phyloP scores from a whole-genome alignment of 2,329 filamentous ascomycete genomes.

The Sphaceloma murrayae region DNA sequence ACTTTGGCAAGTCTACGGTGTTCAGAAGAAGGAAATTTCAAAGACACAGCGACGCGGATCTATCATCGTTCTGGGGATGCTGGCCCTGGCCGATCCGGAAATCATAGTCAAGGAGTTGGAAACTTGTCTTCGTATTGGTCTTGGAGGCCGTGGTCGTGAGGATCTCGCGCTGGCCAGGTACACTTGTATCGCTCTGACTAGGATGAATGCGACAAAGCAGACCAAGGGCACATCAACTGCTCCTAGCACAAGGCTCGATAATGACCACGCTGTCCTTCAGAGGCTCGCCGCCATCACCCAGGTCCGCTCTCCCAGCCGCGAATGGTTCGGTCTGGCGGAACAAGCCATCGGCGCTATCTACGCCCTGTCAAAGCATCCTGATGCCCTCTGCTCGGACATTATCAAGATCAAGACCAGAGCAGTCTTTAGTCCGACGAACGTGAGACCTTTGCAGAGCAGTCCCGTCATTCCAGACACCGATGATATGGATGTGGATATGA shows the following conservation, averaged over 20 bases:
- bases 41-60: conserved; percentile 80
- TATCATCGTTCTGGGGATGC: conserved; percentile 95
- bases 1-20: conserved; percentile 94
- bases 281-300: conserved; percentile 78
- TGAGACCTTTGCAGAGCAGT: conserved; percentile 25
- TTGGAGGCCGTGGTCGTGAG: conserved; percentile 67
- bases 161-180: conserved; percentile 89
- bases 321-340: conserved; percentile 89
- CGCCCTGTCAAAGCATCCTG: conserved; percentile 83
- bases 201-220: conserved; percentile 78
- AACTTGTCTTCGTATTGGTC: conserved; percentile 79
- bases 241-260: conserved; percentile 65
- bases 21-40: conserved; percentile 88
- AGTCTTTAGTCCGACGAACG: conserved; percentile 58
- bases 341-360: conserved; percentile 96
- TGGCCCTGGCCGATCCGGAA: conserved; percentile 82
- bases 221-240: conserved; percentile 60
- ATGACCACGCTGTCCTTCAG: conserved; percentile 79
- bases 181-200: conserved; percentile 83
- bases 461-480: conserved; percentile 24
- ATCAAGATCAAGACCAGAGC: conserved; percentile 75
- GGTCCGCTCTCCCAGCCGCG: conserved; percentile 77
- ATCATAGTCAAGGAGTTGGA: conserved; percentile 94
- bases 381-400: conserved; percentile 84
- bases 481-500: conserved; percentile 32